phyloP scores from a whole-genome alignment of 768 basidiomycete genomes.

The Cystoderma amianthinum region DNA sequence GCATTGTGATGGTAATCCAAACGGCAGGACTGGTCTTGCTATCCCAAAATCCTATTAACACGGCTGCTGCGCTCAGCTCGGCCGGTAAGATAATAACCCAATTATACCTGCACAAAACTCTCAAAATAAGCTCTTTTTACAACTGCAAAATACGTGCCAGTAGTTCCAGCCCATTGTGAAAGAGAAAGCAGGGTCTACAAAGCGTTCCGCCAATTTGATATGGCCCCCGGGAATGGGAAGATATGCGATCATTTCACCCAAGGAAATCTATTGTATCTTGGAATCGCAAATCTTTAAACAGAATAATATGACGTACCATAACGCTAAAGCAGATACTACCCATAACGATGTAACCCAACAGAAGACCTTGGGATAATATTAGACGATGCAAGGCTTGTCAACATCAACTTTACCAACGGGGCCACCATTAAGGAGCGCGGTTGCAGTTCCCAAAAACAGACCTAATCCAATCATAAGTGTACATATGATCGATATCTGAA shows the following conservation, averaged over 20 bases:
- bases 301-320: slow-evolving; percentile 40
- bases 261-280: slow-evolving; percentile 38
- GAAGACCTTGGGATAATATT: slow-evolving; percentile 32
- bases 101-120: slow-evolving; percentile 33
- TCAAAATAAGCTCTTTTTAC: no score
- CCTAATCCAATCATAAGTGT: slow-evolving; percentile 22
- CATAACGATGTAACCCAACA: slow-evolving; percentile 63
- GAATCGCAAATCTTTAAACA: neutral
- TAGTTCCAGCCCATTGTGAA: slow-evolving; percentile 51
- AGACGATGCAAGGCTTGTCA: neutral
- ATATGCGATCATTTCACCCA: slow-evolving; percentile 74
- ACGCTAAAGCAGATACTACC: slow-evolving; percentile 66
- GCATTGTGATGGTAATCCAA: slow-evolving; percentile 74
- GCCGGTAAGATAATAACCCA: slow-evolving; percentile 67
- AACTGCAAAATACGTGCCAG: slow-evolving; percentile 22
- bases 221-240: slow-evolving; percentile 77
- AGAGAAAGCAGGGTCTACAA: slow-evolving; percentile 71
- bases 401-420: slow-evolving; percentile 46
- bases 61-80: slow-evolving; percentile 67
- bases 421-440: slow-evolving; percentile 44
- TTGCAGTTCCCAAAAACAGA: slow-evolving; percentile 63
- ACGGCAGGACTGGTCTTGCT: slow-evolving; percentile 50
- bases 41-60: slow-evolving; percentile 75
- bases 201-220: slow-evolving; percentile 76
- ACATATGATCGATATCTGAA: slow-evolving; percentile 6